phyloP scores from a whole-genome alignment of 2,329 filamentous ascomycete species.

The Dryadomyces quercivorus region DNA sequence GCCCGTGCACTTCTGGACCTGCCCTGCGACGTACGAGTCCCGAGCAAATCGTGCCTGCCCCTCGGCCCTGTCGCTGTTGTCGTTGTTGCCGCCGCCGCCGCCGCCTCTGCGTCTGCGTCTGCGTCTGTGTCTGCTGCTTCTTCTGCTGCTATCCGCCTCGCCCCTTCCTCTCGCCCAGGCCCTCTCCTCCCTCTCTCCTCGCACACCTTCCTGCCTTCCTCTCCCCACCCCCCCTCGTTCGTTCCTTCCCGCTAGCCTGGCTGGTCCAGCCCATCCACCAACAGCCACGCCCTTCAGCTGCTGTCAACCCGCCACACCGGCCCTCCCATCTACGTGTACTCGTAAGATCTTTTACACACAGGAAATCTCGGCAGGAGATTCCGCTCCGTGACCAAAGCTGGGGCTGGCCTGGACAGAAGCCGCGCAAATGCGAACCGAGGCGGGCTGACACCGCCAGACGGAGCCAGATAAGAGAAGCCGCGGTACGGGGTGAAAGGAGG shows the following conservation, averaged over 20 bases:
- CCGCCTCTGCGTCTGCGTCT: no score
- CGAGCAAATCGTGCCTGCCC: no score
- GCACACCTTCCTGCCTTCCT: background rate
- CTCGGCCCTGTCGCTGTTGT: background rate
- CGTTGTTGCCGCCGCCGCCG: no score
- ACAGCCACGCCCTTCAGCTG: background rate
- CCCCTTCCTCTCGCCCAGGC: background rate
- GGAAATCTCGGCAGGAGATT: background rate
- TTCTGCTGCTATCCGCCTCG: no score
- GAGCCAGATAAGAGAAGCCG: background rate
- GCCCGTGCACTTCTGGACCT: background rate
- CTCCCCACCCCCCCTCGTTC: background rate
- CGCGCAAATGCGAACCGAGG: background rate
- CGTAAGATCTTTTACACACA: background rate
- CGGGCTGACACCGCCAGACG: background rate
- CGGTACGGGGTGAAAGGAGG: background rate
- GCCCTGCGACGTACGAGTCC: background rate
- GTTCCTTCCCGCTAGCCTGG: background rate
- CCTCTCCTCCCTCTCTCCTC: no score
- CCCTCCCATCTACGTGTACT: background rate
- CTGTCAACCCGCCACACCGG: background rate
- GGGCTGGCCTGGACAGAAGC: background rate
- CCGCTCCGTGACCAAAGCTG: background rate
- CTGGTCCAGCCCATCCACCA: background rate
- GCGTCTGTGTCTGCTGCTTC: background rate